Evolutionary conservation across 495 filamentous ascomycete species (phyloP).

Genomic region (Xanthoparmelia taractica): DNA sequence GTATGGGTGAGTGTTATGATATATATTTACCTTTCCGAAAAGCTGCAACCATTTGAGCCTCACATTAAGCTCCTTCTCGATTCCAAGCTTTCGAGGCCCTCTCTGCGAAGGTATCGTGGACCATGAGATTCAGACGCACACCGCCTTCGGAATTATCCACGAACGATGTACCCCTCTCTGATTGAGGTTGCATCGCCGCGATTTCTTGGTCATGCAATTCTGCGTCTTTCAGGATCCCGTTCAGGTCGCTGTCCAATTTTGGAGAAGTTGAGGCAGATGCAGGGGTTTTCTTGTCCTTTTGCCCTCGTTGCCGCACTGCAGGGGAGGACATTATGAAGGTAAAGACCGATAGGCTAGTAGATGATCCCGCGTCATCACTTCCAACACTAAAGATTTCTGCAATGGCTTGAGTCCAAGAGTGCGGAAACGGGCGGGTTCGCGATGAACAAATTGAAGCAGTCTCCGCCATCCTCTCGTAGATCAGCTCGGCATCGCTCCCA

Average conservation of each 20-base stretch:
- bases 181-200: conserved; percentile 14
- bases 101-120: neutral
- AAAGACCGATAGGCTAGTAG: too few species aligned
- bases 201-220: neutral
- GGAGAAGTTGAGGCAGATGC: conserved; percentile 25
- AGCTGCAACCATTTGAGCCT: too few species aligned
- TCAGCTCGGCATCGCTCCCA: neutral
- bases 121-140: neutral
- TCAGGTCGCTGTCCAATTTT: conserved; percentile 16
- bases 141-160: conserved; percentile 4
- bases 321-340: conserved; percentile 29
- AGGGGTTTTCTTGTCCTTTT: conserved; percentile 34
- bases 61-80: too few species aligned
- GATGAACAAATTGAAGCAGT: too few species aligned
- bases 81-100: too few species aligned
- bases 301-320: conserved; percentile 46
- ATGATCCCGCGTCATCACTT: too few species aligned
- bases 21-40: too few species aligned
- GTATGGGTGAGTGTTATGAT: conserved; percentile 19
- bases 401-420: too few species aligned
- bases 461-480: too few species aligned
- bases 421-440: too few species aligned
- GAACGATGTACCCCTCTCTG: conserved; percentile 6
- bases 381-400: too few species aligned
- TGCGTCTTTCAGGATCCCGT: too few species aligned